These are phyloP conservation scores for Penicillium crystallinum DNA, from an alignment of 495 filamentous ascomycete species.

Conservation along the genomic window DNA sequence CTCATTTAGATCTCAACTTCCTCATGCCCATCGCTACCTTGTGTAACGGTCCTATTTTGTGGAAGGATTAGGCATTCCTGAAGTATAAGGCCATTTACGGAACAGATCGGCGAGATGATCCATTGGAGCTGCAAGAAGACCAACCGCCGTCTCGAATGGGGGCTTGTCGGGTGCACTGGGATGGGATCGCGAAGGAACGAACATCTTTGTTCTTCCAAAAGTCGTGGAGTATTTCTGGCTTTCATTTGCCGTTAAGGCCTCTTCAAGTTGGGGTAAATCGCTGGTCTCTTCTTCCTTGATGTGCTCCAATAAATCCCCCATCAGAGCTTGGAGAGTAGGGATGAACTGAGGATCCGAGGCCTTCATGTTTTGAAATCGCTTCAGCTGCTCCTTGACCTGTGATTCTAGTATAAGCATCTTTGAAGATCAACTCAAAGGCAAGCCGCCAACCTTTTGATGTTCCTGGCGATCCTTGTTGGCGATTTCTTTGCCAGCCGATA, in stretches of 20 bases:
- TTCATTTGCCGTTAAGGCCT: constrained; percentile 28
- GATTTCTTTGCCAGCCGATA: constrained; percentile 44
- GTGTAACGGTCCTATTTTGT: neutral
- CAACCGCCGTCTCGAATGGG: constrained; percentile 28
- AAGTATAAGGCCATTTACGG: constrained; percentile 26
- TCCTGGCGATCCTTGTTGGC: constrained; percentile 56
- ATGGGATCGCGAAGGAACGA: constrained; percentile 55
- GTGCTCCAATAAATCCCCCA: constrained; percentile 48
- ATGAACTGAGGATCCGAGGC: constrained; percentile 45
- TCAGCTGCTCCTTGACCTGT: constrained; percentile 59
- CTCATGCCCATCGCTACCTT: too few species aligned
- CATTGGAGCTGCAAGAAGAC: constrained; percentile 29
- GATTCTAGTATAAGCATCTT: neutral
- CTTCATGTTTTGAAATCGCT: constrained; percentile 53
- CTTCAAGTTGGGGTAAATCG: constrained; percentile 53
- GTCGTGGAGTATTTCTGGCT: constrained; percentile 43
- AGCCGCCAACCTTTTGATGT: constrained; percentile 46
- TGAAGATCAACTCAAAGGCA: neutral
- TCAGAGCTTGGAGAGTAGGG: constrained; percentile 48
- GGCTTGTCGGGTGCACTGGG: constrained; percentile 39
- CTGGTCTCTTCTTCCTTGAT: constrained; percentile 56
- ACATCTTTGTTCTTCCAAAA: constrained; percentile 56
- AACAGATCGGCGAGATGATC: constrained; percentile 32
- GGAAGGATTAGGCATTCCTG: constrained; percentile 19
- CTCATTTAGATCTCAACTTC: too few species aligned